These are phyloP conservation scores for Skeletonema marinoi DNA, from an alignment of 108 stramenopile genomes.

Conservation along the genomic window DNA sequence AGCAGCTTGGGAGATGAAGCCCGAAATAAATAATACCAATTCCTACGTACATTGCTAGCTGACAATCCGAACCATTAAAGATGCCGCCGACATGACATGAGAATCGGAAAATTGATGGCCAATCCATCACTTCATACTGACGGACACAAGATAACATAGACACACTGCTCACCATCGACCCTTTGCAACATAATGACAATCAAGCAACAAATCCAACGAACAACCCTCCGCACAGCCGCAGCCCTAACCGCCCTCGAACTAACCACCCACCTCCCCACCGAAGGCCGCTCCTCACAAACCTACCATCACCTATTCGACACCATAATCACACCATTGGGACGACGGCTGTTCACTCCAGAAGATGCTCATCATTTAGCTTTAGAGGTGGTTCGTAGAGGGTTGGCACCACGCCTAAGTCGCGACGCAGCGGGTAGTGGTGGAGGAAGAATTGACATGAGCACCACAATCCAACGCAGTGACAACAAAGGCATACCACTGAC, in stretches of 20 bases:
- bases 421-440: neutral
- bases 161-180: no score
- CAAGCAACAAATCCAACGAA: slow-evolving; percentile 12
- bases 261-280: slow-evolving; percentile 75
- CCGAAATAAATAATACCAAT: neutral
- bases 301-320: slow-evolving; percentile 74
- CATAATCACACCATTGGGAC: slow-evolving; percentile 61
- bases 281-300: slow-evolving; percentile 67
- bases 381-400: slow-evolving; percentile 42
- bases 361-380: slow-evolving; percentile 57
- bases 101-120: no score
- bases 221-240: slow-evolving; percentile 21
- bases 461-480: slow-evolving; percentile 50
- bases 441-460: slow-evolving; percentile 17
- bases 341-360: slow-evolving; percentile 66
- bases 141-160: no score
- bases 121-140: neutral
- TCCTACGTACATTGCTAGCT: no score
- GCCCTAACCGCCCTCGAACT: slow-evolving; percentile 55
- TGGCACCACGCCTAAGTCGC: slow-evolving; percentile 44
- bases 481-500: neutral
- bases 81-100: no score
- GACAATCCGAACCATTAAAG: no score
- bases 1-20: neutral
- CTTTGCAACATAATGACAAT: neutral